Evolutionary conservation across 169 alveolate species (phyloP), one percentile per base, ranked within the genome.

Genomic region (Toxoplasma gondii): DNA sequence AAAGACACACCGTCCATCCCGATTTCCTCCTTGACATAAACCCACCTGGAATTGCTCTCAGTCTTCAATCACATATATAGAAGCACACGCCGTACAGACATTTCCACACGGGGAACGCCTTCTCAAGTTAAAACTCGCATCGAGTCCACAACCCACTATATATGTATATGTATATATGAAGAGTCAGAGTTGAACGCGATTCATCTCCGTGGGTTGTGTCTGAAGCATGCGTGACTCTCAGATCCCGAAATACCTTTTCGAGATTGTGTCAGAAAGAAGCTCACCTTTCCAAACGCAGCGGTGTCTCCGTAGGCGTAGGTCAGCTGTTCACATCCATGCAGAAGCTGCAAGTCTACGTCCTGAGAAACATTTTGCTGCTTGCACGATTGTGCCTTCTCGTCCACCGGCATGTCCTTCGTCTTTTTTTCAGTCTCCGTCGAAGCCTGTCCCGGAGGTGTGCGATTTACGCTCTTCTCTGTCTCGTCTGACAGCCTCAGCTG

Each of bases 271-370:
- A 39, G 41, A 39, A 39, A 39, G 41, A 39, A 39, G 41, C 90
- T 39, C 67, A 82, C 90, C 90, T 39, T 9, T 39, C 90, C 90
- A 17, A 31, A 64, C 12, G 90, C 90, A n/a, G 90, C 90, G 27
- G 90, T 31, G 36, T 82, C 90, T 43, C 67, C 90, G 29, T 82
- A 82, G 69, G 41, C 90, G 67, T 82, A 82, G 38, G 19, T 10
- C 34, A 82, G 67, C 27, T 82, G 69, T 67, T 82, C 90, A 49
- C 70, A 43, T 10, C 67, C 90, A 7, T n/a, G 36, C 22, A 82
- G 67, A n/a, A 74, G 44, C 34, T 19, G 49, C 41, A n/a, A 29
- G 84, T 74, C 45, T 41, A n/a, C 34, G 9, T 74, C 84, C 44
- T 64, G 78, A 24, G 78, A 29, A 64, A 29, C 34, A 0, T 24